Conservation (phyloP, 2,329 filamentous ascomycete genomes). For the Byssoonygena ceratinophila region DNA sequence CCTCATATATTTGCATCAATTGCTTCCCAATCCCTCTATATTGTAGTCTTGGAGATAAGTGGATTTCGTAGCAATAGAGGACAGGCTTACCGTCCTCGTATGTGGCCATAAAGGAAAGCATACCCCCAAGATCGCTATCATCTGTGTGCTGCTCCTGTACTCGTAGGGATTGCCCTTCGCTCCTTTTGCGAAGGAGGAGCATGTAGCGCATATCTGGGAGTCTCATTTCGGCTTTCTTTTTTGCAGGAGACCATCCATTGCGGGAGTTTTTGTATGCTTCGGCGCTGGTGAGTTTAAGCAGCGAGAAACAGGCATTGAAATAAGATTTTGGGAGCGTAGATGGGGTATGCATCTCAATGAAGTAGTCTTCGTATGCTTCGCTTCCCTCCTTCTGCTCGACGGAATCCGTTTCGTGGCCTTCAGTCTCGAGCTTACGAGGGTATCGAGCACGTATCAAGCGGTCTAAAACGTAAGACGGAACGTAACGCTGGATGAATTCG, state of each 20-base stretch:
- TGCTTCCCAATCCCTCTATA: constrained; percentile 43
- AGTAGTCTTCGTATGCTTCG: constrained; percentile 13
- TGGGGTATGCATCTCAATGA: constrained; percentile 27
- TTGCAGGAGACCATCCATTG: constrained; percentile 44
- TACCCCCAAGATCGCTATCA: constrained; percentile 24
- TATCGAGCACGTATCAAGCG: constrained; percentile 12
- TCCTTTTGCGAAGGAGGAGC: constrained; percentile 30
- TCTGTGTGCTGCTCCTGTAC: background rate
- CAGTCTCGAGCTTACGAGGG: background rate
- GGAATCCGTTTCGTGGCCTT: background rate
- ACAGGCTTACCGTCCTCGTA: constrained; percentile 47
- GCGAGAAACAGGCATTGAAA: constrained; percentile 42
- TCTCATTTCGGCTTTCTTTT: constrained; percentile 49
- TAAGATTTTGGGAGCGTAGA: constrained; percentile 31
- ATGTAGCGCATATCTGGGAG: constrained; percentile 50
- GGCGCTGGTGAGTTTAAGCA: constrained; percentile 46
- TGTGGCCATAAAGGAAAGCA: constrained; percentile 49
- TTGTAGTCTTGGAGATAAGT: constrained; percentile 38
- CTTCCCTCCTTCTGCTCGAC: background rate
- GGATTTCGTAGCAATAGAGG: constrained; percentile 55
- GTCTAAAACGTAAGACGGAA: constrained; percentile 19
- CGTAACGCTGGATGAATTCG: constrained; percentile 32
- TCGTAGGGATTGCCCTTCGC: background rate
- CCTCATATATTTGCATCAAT: constrained; percentile 42
- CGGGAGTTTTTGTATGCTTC: constrained; percentile 43